Conservation (phyloP, 2,329 filamentous ascomycete species). For the Aureobasidium sp. region DNA sequence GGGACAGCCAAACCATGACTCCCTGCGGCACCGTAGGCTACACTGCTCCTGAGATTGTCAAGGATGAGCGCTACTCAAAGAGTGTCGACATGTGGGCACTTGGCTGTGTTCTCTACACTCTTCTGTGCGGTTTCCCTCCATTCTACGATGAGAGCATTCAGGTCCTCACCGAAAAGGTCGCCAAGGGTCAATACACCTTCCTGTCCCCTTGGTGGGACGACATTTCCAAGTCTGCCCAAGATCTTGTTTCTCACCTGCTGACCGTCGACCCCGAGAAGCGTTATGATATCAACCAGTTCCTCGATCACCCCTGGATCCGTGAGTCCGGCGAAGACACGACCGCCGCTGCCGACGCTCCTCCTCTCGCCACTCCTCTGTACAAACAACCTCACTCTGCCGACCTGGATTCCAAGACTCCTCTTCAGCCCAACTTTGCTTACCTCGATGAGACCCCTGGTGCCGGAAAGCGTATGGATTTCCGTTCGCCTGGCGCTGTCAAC, state of each 20-base stretch:
- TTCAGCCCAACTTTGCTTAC: conserved; percentile 47
- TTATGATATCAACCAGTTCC: conserved; percentile 86
- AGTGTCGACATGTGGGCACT: conserved; percentile 99
- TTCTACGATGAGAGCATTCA: conserved; percentile 99
- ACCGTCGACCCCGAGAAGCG: conserved; percentile 93
- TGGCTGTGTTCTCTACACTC: conserved; percentile 91
- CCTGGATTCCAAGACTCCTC: conserved; percentile 29
- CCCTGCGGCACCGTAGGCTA: conserved; percentile 98
- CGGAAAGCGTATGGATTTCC: conserved; percentile 73
- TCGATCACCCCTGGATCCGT: conserved; percentile 90
- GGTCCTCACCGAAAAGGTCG: conserved; percentile 94
- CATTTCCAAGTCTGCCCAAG: conserved; percentile 89
- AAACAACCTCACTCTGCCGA: conserved; percentile 46
- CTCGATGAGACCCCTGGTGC: conserved; percentile 52
- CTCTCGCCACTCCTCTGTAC: conserved; percentile 59
- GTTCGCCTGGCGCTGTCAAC: conserved; percentile 90
- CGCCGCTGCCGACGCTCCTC: conserved; percentile 62
- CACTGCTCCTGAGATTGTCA: conserved; percentile 96
- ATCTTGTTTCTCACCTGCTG: conserved; percentile 85
- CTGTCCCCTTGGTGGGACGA: conserved; percentile 99
- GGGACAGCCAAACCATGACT: conserved; percentile 97
- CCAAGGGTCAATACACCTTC: conserved; percentile 93
- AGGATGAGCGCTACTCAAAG: conserved; percentile 97
- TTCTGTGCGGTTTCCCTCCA: conserved; percentile 94
- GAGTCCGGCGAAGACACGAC: conserved; percentile 61